Percentiles rank a stretch among this genome's conserved stretches.
Evolutionary conservation across 225 moss, liverwort and hornwort genomes (phyloP).

Genomic region (Ulota crispa): DNA sequence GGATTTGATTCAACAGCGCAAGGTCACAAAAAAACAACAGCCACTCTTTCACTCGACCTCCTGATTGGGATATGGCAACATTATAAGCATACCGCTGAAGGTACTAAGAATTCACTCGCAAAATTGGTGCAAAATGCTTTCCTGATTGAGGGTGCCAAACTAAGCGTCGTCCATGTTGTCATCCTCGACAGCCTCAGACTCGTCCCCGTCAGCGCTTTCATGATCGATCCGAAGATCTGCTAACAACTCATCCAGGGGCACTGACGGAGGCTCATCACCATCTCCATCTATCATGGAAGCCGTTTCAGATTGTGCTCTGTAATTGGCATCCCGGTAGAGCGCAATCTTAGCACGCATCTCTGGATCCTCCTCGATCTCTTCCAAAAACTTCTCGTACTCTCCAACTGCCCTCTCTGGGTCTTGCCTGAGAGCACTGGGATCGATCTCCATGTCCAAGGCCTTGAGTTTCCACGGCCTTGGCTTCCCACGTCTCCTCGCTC

Average conservation of each 20-base stretch:
- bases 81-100: background rate
- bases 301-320: conserved; percentile 74
- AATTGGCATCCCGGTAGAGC: conserved; percentile 77
- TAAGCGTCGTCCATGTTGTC: conserved; percentile 58
- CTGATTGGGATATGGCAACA: background rate
- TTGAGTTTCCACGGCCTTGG: conserved; percentile 98
- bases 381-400: conserved; percentile 93
- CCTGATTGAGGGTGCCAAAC: background rate
- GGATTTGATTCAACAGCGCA: conserved; percentile 6
- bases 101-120: conserved; percentile 10
- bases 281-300: conserved; percentile 84
- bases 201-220: conserved; percentile 40
- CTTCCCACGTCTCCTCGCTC: conserved; percentile 70
- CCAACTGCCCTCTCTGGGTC: conserved; percentile 68
- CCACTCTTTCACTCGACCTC: conserved; percentile 2
- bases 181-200: conserved; percentile 56
- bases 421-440: conserved; percentile 65
- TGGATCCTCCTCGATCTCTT: conserved; percentile 95
- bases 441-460: conserved; percentile 83
- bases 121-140: conserved; percentile 12
- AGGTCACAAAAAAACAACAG: background rate
- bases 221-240: conserved; percentile 69
- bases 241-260: conserved; percentile 89
- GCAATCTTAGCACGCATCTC: conserved; percentile 93
- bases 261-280: conserved; percentile 81